phyloP scores from a whole-genome alignment of 2,329 filamentous ascomycete genomes.

The Aspergillus arachidicola region DNA sequence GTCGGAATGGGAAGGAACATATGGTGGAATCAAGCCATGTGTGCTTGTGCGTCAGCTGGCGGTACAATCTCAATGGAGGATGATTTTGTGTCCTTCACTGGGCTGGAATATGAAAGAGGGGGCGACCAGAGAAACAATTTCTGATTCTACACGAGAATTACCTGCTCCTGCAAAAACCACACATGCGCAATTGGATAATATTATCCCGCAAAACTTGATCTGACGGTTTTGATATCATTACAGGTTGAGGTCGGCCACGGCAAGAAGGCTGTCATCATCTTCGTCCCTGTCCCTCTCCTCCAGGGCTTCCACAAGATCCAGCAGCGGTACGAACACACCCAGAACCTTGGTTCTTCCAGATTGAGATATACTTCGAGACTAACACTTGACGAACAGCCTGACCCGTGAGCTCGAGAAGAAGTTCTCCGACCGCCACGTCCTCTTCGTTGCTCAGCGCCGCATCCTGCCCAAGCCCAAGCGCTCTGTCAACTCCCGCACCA shows the following conservation, averaged over 20 bases:
- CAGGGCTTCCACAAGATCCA: conserved; percentile 99
- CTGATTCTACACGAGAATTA: not conserved
- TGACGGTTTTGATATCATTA: conserved; percentile 30
- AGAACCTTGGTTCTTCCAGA: not conserved
- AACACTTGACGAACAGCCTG: conserved; percentile 62
- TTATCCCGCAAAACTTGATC: not conserved
- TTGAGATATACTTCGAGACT: conserved; percentile 5
- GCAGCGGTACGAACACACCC: conserved; percentile 77
- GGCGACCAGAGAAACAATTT: conserved; percentile 2
- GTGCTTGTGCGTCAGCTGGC: not conserved
- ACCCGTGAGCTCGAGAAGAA: conserved; percentile 99
- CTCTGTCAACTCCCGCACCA: conserved; percentile 93
- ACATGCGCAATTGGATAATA: conserved; percentile 7
- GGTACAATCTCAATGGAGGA: not conserved
- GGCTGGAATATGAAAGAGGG: not conserved
- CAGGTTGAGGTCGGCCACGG: conserved; percentile 99
- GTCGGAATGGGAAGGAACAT: not conserved
- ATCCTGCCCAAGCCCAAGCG: conserved; percentile 99
- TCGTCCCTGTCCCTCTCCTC: conserved; percentile 99
- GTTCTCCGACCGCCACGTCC: conserved; percentile 99
- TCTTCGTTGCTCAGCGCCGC: conserved; percentile 98
- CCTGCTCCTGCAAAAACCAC: not conserved
- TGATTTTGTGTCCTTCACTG: not conserved
- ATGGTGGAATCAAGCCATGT: not conserved
- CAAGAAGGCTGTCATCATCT: conserved; percentile 99